A percentile compares a stretch with the other conserved stretches of the same genome.
Conservation (phyloP, 1,284 basidiomycete species). For the Leucoagaricus sp. region DNA sequence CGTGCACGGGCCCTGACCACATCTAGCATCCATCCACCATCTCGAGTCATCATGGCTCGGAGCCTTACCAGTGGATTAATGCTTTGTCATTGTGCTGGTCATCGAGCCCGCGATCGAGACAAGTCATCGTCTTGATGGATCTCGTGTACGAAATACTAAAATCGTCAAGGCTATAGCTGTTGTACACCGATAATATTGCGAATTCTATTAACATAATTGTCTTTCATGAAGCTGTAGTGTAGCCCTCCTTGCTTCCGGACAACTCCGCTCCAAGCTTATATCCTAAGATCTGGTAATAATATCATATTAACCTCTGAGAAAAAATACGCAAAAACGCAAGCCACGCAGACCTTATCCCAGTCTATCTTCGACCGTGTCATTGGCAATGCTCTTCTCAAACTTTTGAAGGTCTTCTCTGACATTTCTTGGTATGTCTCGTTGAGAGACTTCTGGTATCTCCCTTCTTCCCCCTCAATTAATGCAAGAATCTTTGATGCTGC, state of each 20-base stretch:
- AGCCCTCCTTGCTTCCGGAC: conserved; percentile 66
- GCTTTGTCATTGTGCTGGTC: neutral
- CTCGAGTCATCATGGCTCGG: neutral
- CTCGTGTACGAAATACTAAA: neutral
- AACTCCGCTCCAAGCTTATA: conserved; percentile 88
- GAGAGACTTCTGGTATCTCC: conserved; percentile 74
- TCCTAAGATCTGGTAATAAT: conserved; percentile 61
- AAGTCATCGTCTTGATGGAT: neutral
- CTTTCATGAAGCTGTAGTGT: conserved; percentile 42
- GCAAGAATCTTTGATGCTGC: conserved; percentile 78
- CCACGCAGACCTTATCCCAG: conserved; percentile 89
- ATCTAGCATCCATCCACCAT: neutral
- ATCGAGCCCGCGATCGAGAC: neutral
- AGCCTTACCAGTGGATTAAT: neutral
- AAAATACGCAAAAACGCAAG: too few species aligned
- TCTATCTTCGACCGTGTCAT: conserved; percentile 92
- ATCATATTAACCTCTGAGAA: neutral
- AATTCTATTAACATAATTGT: neutral
- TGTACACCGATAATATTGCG: neutral
- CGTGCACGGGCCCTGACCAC: conserved; percentile 38
- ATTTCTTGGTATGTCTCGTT: conserved; percentile 84
- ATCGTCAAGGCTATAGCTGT: too few species aligned
- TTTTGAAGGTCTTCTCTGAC: conserved; percentile 91
- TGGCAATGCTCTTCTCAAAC: conserved; percentile 84
- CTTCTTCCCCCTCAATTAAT: conserved; percentile 78